Conservation (phyloP, 495 filamentous ascomycete genomes). For the Talaromyces ruber region DNA sequence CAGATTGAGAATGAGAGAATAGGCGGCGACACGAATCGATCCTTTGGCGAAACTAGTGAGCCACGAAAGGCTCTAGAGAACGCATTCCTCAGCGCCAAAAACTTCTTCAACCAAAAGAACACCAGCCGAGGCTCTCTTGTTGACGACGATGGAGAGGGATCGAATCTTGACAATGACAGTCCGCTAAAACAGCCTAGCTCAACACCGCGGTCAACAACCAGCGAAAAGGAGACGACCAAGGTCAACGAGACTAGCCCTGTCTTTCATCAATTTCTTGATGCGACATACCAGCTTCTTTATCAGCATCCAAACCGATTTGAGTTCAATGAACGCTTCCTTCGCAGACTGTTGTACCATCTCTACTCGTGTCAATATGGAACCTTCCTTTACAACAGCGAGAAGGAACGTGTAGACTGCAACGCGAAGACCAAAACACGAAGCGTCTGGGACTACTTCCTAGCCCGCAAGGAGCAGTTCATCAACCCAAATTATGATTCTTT, state of each 20-base stretch:
- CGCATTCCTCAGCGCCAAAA: slow-evolving; percentile 76
- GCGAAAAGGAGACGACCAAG: slow-evolving; percentile 51
- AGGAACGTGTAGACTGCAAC: slow-evolving; percentile 67
- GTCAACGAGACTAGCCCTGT: slow-evolving; percentile 88
- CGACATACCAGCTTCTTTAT: slow-evolving; percentile 80
- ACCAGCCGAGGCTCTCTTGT: slow-evolving; percentile 53
- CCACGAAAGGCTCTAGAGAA: slow-evolving; percentile 75
- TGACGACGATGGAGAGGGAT: slow-evolving; percentile 54
- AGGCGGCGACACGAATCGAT: slow-evolving; percentile 33
- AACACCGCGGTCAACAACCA: slow-evolving; percentile 23
- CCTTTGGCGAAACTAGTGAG: slow-evolving; percentile 43
- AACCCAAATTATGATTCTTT: slow-evolving; percentile 70
- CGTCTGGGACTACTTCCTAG: slow-evolving; percentile 94
- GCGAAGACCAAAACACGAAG: slow-evolving; percentile 70
- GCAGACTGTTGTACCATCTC: slow-evolving; percentile 84
- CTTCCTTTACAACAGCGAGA: slow-evolving; percentile 92
- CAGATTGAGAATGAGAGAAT: slow-evolving; percentile 62
- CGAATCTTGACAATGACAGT: slow-evolving; percentile 43
- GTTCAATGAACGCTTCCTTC: slow-evolving; percentile 91
- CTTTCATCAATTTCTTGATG: slow-evolving; percentile 97
- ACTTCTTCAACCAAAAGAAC: slow-evolving; percentile 79
- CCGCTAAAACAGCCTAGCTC: slow-evolving; percentile 34
- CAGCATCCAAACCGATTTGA: slow-evolving; percentile 91
- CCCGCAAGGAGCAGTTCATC: slow-evolving; percentile 65
- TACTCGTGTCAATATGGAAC: slow-evolving; percentile 97